Conservation (phyloP, 139 green algal genomes). For the Tetratostichococcus sp. region DNA sequence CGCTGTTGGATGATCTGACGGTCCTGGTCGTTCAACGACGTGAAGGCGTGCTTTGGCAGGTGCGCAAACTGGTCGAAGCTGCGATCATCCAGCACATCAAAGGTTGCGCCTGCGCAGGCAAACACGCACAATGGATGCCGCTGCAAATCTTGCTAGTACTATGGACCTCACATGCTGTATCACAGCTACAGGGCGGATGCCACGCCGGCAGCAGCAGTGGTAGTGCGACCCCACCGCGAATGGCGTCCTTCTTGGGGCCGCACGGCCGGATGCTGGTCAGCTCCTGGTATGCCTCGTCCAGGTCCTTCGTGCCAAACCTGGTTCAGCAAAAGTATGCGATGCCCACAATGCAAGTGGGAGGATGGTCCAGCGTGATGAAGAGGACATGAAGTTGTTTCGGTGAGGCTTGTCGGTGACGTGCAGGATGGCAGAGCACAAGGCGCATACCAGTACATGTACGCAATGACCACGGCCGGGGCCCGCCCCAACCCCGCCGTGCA, state of each 20-base stretch:
- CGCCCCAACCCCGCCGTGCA: constrained; percentile 73
- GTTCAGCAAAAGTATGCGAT: constrained; percentile 9
- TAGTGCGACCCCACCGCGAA: constrained; percentile 57
- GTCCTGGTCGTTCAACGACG: constrained; percentile 20
- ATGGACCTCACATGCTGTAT: constrained; percentile 14
- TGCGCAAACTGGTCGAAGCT: constrained; percentile 28
- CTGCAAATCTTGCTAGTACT: background rate
- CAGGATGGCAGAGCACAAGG: too few species aligned
- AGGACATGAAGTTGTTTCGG: background rate
- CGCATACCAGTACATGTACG: constrained; percentile 61
- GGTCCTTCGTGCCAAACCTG: background rate
- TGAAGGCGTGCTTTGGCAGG: constrained; percentile 31
- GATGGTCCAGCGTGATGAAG: too few species aligned
- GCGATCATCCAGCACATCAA: constrained; percentile 48
- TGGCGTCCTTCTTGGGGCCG: constrained; percentile 74
- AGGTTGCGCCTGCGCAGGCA: constrained; percentile 26
- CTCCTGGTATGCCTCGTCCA: constrained; percentile 50
- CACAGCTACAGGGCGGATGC: too few species aligned
- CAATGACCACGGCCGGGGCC: constrained; percentile 69
- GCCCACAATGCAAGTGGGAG: background rate
- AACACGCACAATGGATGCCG: background rate
- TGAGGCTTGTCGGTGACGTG: too few species aligned
- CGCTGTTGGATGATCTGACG: constrained; percentile 4
- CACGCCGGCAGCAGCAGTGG: too few species aligned
- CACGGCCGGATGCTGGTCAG: constrained; percentile 76